Evolutionary conservation across 208 protist species (phyloP).

Genomic region (Leishmania braziliensis): DNA sequence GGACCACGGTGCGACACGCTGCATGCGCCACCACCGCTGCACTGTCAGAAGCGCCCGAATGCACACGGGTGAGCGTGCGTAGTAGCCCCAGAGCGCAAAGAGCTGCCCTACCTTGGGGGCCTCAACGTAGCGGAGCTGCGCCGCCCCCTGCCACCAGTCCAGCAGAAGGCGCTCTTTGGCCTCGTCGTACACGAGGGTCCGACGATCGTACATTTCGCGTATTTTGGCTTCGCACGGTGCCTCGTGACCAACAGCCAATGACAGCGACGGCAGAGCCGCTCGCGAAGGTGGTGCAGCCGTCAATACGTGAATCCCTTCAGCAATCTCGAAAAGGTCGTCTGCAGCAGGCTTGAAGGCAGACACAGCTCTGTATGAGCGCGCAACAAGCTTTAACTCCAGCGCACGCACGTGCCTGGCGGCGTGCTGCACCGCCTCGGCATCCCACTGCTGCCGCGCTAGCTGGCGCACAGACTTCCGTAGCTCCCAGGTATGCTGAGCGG

Average conservation of each 20-base stretch:
- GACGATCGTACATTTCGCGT: slow-evolving; percentile 23
- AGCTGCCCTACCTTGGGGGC: slow-evolving; percentile 19
- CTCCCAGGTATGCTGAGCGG: slow-evolving; percentile 3
- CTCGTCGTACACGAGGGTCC: slow-evolving; percentile 17
- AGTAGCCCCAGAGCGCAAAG: slow-evolving; percentile 18
- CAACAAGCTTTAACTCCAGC: slow-evolving; percentile 17
- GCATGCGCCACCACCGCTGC: slow-evolving; percentile 79
- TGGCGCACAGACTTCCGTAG: background rate
- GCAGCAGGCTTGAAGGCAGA: slow-evolving; percentile 6
- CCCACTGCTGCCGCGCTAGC: background rate
- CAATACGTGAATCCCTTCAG: background rate
- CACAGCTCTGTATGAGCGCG: slow-evolving; percentile 12
- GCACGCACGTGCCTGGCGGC: slow-evolving; percentile 19
- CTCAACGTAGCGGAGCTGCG: slow-evolving; percentile 19
- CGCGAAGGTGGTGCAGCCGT: background rate
- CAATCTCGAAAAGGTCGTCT: slow-evolving; percentile 16
- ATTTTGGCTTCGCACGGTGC: slow-evolving; percentile 20
- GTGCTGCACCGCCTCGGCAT: background rate
- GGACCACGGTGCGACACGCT: slow-evolving; percentile 25
- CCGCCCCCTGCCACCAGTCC: slow-evolving; percentile 18
- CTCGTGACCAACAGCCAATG: background rate
- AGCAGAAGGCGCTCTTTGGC: slow-evolving; percentile 25
- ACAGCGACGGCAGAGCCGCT: background rate
- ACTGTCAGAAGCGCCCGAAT: slow-evolving; percentile 51
- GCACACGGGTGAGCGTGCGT: slow-evolving; percentile 41